A percentile compares a stretch with the other conserved stretches of the same genome.
Conservation (phyloP, 176 grass and related monocot species). For the Eleusine indica region DNA sequence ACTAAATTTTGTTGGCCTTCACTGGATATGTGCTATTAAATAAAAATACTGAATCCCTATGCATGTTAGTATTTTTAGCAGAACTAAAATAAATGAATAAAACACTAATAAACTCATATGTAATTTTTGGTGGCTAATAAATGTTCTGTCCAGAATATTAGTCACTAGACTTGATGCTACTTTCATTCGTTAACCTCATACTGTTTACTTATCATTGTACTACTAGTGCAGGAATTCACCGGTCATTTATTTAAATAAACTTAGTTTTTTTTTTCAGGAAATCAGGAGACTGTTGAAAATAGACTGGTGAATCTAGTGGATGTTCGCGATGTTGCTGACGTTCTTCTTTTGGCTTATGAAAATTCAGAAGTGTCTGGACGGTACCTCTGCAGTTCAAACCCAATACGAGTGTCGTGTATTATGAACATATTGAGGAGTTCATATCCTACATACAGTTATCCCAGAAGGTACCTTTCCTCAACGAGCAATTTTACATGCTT, state of each 20-base stretch:
- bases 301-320: conserved; percentile 31
- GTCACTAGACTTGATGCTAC: background rate
- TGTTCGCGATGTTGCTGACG: conserved; percentile 43
- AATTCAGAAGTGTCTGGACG: conserved; percentile 35
- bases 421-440: conserved; percentile 18
- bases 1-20: too few relatives aligned
- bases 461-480: background rate
- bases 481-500: background rate
- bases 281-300: background rate
- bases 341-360: conserved; percentile 39
- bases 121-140: too few relatives aligned
- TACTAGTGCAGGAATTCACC: background rate
- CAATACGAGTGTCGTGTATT: conserved; percentile 26
- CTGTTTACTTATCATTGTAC: background rate
- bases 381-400: conserved; percentile 38
- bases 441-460: background rate
- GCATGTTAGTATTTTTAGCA: too few relatives aligned
- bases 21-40: too few relatives aligned
- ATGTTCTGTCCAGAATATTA: background rate
- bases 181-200: background rate
- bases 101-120: too few relatives aligned
- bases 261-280: background rate
- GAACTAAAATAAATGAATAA: too few relatives aligned
- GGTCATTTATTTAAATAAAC: background rate
- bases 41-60: too few relatives aligned